Conservation (phyloP, 1,284 basidiomycete species). For the Cryptococcus sp. region DNA sequence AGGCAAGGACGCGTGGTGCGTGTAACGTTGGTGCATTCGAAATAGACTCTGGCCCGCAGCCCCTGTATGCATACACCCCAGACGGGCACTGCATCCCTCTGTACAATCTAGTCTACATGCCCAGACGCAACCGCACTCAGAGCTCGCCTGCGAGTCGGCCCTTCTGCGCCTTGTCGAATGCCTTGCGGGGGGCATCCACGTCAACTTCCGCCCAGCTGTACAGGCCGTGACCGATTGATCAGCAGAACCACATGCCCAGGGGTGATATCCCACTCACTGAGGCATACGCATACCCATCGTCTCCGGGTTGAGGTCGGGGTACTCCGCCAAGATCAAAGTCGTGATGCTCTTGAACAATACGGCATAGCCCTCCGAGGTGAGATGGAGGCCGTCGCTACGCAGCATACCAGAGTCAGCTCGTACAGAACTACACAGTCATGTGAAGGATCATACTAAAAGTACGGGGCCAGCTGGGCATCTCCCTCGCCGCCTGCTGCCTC, state of each 20-base stretch:
- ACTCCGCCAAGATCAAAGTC: constrained; percentile 57
- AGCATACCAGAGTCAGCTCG: not conserved
- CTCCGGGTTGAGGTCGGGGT: constrained; percentile 63
- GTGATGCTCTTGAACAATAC: constrained; percentile 66
- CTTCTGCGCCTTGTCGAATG: constrained; percentile 21
- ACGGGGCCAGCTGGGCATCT: constrained; percentile 51
- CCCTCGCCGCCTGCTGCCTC: constrained; percentile 60
- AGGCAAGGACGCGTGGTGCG: no score
- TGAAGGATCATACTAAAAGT: constrained; percentile 37
- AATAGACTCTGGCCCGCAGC: no score
- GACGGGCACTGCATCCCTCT: not conserved
- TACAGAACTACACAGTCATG: no score
- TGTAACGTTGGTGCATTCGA: no score
- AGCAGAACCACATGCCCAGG: not conserved
- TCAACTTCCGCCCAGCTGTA: constrained; percentile 30
- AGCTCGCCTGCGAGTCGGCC: constrained; percentile 20
- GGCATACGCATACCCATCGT: constrained; percentile 35
- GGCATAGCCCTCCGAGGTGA: constrained; percentile 66
- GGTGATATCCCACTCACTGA: constrained; percentile 29
- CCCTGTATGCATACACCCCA: not conserved
- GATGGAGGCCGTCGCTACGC: constrained; percentile 68
- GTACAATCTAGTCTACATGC: not conserved
- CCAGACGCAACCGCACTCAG: constrained; percentile 1
- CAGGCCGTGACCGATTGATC: not conserved
- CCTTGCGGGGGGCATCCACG: constrained; percentile 15